Conservation (phyloP, 306 rosid genomes). For the Begonia loranthoides region DNA sequence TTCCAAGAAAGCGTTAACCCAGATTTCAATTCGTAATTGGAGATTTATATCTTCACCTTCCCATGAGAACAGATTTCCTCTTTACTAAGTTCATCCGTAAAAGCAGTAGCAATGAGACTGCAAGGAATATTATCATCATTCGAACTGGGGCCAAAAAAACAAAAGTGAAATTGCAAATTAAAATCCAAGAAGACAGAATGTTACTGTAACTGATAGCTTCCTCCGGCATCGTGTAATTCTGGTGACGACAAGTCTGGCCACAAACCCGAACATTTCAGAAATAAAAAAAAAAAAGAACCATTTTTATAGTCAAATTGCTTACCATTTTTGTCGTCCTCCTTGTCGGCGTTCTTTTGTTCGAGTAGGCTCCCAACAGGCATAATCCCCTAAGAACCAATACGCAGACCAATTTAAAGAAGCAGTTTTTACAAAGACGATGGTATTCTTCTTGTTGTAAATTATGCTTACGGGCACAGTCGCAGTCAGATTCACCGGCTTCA, state of each 20-base stretch:
- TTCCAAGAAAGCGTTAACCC: no score
- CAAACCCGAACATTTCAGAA: slow-evolving; percentile 16
- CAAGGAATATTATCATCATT: slow-evolving; percentile 14
- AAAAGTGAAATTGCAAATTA: neutral
- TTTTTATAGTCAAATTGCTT: neutral
- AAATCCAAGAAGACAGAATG: neutral
- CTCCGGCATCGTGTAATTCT: slow-evolving; percentile 7
- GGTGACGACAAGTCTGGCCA: slow-evolving; percentile 30
- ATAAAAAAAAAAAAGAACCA: slow-evolving; percentile 1
- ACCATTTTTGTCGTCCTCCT: slow-evolving; percentile 30
- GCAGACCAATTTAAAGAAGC: neutral
- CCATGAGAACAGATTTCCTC: slow-evolving; percentile 13
- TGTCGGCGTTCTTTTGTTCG: slow-evolving; percentile 10
- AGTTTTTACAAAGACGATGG: neutral
- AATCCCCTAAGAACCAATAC: slow-evolving; percentile 23
- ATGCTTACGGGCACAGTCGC: slow-evolving; percentile 25
- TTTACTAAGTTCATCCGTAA: neutral
- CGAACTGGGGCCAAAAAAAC: slow-evolving; percentile 13
- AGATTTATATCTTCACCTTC: slow-evolving; percentile 13
- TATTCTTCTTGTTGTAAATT: no score
- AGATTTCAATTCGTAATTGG: no score
- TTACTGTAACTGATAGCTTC: slow-evolving; percentile 3
- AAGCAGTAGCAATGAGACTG: slow-evolving; percentile 18
- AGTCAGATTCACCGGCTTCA: no score
- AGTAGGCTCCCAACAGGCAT: slow-evolving; percentile 12